Conservation (phyloP, 768 basidiomycete genomes). For the Boletus tomentosulus region DNA sequence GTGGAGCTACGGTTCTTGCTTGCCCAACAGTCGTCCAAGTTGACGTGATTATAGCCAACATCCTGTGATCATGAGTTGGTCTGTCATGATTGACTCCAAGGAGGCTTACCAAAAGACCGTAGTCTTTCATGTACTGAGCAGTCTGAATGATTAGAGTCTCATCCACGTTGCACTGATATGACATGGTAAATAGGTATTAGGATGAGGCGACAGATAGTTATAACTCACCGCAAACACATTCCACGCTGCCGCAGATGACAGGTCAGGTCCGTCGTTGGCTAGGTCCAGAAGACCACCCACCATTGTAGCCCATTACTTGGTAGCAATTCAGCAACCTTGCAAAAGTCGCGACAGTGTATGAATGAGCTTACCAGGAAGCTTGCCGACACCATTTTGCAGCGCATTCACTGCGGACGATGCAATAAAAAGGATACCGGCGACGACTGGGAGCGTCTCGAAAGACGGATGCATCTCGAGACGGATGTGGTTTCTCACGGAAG, state of each 20-base stretch:
- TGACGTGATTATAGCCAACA: conserved; percentile 54
- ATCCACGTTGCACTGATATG: conserved; percentile 50
- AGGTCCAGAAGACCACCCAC: conserved; percentile 9
- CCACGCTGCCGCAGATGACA: conserved; percentile 44
- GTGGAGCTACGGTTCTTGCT: conserved; percentile 46
- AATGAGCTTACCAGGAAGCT: conserved; percentile 26
- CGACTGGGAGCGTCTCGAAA: conserved; percentile 2
- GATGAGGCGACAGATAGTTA: neutral
- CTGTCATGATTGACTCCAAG: neutral
- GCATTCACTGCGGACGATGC: conserved; percentile 15
- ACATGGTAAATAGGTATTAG: neutral
- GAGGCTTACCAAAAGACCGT: conserved; percentile 44
- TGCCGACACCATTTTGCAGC: conserved; percentile 29
- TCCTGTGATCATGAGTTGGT: conserved; percentile 34
- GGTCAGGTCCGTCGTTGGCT: conserved; percentile 1
- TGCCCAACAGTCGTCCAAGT: conserved; percentile 63
- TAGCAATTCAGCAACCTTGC: conserved; percentile 2
- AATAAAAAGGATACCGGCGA: conserved; percentile 10
- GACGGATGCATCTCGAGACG: conserved; percentile 9
- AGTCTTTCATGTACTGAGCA: conserved; percentile 46
- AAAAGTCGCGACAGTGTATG: neutral
- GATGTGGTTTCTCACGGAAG: neutral
- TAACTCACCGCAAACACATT: conserved; percentile 55
- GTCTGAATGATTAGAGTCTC: conserved; percentile 48
- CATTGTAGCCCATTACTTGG: conserved; percentile 32